Evolutionary conservation across 768 basidiomycete genomes (phyloP), one percentile per base, ranked within the genome.

Genomic region (Gelatoporia subvermispora): DNA sequence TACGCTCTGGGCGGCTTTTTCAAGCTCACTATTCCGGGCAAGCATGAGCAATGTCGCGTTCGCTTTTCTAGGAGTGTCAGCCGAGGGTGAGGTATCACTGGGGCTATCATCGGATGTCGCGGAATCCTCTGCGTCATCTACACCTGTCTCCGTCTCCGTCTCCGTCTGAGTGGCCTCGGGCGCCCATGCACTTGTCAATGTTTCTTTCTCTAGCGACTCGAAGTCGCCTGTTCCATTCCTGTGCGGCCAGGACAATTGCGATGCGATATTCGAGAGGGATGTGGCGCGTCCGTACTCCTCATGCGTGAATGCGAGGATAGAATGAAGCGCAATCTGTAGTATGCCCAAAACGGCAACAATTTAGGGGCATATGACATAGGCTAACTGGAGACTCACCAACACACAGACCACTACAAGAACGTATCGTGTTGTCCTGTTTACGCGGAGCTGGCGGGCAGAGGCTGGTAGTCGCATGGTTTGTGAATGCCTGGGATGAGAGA

Each of bases 261-360:
- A 63, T 1, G 71, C 47, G 17, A 72, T 50, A 49, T 57, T 58
- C 7, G 69, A 68, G 28, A 85, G 45, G 3, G 82, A 82, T 3
- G 83, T 83, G 20, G 72, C 78, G 44, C 72, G 70, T 35, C 81
- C 78, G 54, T 87, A 87, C 42, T 71, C 74, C 57, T 82, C 81
- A 57, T 84, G 78, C 3, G 82, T 77, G 65, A 85, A 74, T 62
- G 72, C 80, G 45, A 85, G 72, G 51, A 85, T 79, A 52, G 79
- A 83, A 60, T 87, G 83, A 25, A 71, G 46, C 28, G 53, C 60
- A 37, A 66, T 36, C 68, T 68, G 47, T 25, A 37, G 39, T 16
- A 13, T 18, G 17, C n/a, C 15, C 13, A 9, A 18, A 16, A 28
- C n/a, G 35, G 22, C 23, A 8, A 18, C 8, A 31, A 24, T 22